A percentile compares a stretch with the other conserved stretches of the same genome.
phyloP scores from a whole-genome alignment of 108 stramenopile genomes.

The Nitzschia palea region DNA sequence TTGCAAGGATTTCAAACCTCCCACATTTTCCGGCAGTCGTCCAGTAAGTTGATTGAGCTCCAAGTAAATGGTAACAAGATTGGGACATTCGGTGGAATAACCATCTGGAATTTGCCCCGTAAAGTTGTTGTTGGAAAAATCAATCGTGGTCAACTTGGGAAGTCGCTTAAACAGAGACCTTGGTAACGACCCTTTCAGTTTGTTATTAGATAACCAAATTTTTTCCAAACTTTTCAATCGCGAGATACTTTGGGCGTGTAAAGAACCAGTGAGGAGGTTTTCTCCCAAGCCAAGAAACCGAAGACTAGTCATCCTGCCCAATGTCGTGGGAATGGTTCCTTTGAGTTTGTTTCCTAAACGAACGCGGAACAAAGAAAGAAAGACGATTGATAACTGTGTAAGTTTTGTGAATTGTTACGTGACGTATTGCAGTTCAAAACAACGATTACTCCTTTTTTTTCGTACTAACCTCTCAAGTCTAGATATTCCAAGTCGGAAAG shows the following conservation, averaged over 20 bases:
- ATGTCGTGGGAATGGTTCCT: conserved; percentile 39
- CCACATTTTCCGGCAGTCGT: conserved; percentile 11
- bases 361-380: background rate
- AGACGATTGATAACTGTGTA: background rate
- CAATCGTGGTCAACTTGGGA: background rate
- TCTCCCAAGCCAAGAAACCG: background rate
- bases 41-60: conserved; percentile 33
- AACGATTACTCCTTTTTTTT: background rate
- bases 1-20: background rate
- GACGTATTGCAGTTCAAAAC: too few species aligned
- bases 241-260: background rate
- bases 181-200: conserved; percentile 11
- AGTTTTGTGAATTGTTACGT: background rate
- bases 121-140: conserved; percentile 18
- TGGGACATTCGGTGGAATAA: background rate
- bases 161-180: background rate
- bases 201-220: conserved; percentile 4
- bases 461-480: conserved; percentile 26
- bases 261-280: conserved; percentile 15
- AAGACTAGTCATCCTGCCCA: conserved; percentile 14
- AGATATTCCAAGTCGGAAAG: conserved; percentile 27
- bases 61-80: conserved; percentile 3
- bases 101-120: conserved; percentile 21
- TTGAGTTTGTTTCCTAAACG: conserved; percentile 34
- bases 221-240: conserved; percentile 6